Percentiles rank a stretch among this genome's conserved stretches.
phyloP scores from a whole-genome alignment of 768 basidiomycete genomes.

The Naematelia encephala region DNA sequence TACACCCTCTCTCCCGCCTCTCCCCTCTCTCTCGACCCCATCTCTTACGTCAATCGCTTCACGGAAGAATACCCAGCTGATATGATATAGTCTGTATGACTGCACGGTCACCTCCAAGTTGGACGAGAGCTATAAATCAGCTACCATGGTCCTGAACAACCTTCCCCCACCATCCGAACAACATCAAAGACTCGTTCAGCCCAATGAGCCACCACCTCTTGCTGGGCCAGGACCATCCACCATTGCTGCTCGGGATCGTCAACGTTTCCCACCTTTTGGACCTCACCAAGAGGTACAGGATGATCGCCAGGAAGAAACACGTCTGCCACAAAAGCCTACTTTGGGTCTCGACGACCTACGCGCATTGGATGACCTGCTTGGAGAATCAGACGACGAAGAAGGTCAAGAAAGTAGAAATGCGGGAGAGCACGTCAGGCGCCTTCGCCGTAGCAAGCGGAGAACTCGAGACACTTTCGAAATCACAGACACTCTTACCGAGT shows the following conservation, averaged over 20 bases:
- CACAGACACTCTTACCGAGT: slow-evolving; percentile 40
- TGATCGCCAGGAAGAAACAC: not conserved
- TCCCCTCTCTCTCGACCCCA: no score
- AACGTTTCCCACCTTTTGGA: not conserved
- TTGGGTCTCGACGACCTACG: slow-evolving; percentile 27
- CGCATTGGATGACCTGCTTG: slow-evolving; percentile 39
- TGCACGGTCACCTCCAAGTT: slow-evolving; percentile 23
- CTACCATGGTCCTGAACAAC: not conserved
- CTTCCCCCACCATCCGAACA: not conserved
- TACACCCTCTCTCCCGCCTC: not conserved
- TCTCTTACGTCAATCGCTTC: no score
- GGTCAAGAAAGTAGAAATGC: not conserved
- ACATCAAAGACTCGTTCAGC: not conserved
- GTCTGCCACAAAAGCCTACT: not conserved
- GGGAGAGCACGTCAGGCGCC: slow-evolving; percentile 6
- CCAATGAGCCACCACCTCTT: not conserved
- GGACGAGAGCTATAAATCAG: slow-evolving; percentile 1
- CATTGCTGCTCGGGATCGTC: not conserved
- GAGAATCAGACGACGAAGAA: slow-evolving; percentile 12
- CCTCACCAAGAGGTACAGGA: slow-evolving; percentile 1
- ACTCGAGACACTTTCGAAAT: slow-evolving; percentile 32
- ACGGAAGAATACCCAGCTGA: slow-evolving; percentile 2
- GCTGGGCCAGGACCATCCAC: slow-evolving; percentile 31
- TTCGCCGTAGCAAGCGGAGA: slow-evolving; percentile 9
- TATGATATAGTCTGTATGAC: slow-evolving; percentile 50